phyloP scores from a whole-genome alignment of 805 yeast genomes.

The Yamadazyma endophytica region DNA sequence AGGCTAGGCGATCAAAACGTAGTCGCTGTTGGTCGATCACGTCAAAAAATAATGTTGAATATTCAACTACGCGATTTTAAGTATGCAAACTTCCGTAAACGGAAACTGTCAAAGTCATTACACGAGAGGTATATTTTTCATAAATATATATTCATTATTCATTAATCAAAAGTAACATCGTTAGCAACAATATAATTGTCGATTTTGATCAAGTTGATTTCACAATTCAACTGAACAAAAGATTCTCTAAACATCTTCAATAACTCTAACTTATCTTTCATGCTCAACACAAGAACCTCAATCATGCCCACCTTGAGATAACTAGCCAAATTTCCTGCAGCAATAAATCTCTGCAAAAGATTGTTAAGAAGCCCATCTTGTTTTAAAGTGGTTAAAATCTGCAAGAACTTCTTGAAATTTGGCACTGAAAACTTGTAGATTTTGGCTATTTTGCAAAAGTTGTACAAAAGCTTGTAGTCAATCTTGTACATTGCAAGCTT shows the following conservation, averaged over 20 bases:
- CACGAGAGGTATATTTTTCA: too few relatives aligned
- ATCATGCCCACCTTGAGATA: slow-evolving; percentile 29
- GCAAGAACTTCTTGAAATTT: slow-evolving; percentile 21
- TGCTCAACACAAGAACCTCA: slow-evolving; percentile 17
- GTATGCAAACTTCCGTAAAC: too few relatives aligned
- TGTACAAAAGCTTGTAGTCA: slow-evolving; percentile 9
- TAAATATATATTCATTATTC: slow-evolving; percentile 6
- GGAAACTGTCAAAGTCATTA: too few relatives aligned
- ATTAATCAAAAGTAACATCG: slow-evolving; percentile 2
- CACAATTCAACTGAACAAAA: slow-evolving; percentile 20
- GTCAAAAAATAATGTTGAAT: too few relatives aligned
- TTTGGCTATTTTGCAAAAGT: slow-evolving; percentile 18
- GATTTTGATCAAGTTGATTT: slow-evolving; percentile 14
- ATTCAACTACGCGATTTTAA: too few relatives aligned
- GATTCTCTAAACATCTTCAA: slow-evolving; percentile 20
- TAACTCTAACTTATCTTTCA: slow-evolving; percentile 16
- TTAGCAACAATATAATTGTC: not conserved
- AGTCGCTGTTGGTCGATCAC: too few relatives aligned
- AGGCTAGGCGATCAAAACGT: too few relatives aligned
- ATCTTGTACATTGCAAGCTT: slow-evolving; percentile 2
- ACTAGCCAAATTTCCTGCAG: slow-evolving; percentile 11
- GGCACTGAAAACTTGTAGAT: slow-evolving; percentile 16
- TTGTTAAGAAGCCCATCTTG: slow-evolving; percentile 21
- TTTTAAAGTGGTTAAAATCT: slow-evolving; percentile 19
- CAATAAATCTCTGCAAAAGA: slow-evolving; percentile 20